phyloP scores from a whole-genome alignment of 495 filamentous ascomycete genomes.

The Immersiella caudata region DNA sequence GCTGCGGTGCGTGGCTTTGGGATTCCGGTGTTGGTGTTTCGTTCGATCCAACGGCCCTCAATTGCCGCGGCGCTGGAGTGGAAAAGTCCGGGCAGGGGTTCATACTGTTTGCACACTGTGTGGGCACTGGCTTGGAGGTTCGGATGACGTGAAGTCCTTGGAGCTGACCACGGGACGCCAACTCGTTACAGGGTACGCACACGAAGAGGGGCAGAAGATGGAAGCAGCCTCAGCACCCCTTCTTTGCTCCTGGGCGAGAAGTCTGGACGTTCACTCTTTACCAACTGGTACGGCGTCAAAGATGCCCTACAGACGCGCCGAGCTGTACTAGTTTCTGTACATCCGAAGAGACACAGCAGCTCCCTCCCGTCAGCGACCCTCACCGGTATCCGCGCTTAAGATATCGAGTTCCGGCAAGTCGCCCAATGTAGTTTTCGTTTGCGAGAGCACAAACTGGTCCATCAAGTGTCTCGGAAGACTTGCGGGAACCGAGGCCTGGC shows the following conservation, averaged over 20 bases:
- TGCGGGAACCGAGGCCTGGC: background rate
- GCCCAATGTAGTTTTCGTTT: background rate
- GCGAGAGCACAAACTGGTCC: background rate
- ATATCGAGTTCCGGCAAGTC: background rate
- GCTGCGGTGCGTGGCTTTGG: background rate
- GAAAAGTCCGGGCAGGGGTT: slow-evolving; percentile 30
- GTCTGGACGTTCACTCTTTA: no score
- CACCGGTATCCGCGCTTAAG: no score
- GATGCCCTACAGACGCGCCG: no score
- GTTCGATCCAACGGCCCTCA: slow-evolving; percentile 21
- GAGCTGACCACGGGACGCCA: background rate
- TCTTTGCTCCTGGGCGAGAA: no score
- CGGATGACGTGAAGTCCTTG: background rate
- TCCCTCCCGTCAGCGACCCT: no score
- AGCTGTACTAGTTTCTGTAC: no score
- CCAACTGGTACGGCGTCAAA: no score
- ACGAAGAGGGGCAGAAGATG: no score
- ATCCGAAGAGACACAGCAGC: no score
- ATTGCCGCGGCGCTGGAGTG: slow-evolving; percentile 23
- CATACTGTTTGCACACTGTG: slow-evolving; percentile 5
- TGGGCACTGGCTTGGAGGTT: slow-evolving; percentile 3
- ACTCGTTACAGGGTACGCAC: no score
- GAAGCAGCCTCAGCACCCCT: no score
- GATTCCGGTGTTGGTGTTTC: background rate
- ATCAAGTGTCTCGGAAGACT: background rate